phyloP scores from a whole-genome alignment of 495 filamentous ascomycete species.

The Hyaloscypha finlandica region DNA sequence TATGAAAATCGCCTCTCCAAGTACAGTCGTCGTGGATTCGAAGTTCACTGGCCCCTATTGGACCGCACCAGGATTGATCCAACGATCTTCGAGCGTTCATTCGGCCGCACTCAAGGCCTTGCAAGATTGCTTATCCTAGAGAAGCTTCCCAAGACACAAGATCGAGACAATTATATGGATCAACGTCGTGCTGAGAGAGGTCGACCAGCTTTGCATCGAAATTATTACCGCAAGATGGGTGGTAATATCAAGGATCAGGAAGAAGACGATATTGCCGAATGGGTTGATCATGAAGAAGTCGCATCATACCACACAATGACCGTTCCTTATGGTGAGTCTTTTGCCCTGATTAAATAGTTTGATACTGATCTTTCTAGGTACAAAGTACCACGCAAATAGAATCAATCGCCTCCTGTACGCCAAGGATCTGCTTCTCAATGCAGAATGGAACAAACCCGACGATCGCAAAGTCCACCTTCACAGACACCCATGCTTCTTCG shows the following conservation, averaged over 20 bases:
- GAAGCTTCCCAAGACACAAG: slow-evolving; percentile 62
- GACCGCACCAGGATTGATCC: slow-evolving; percentile 75
- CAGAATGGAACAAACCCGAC: slow-evolving; percentile 78
- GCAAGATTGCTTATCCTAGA: slow-evolving; percentile 80
- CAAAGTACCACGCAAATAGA: slow-evolving; percentile 65
- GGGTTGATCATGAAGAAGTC: slow-evolving; percentile 71
- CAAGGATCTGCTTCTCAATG: slow-evolving; percentile 79
- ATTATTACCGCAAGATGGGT: slow-evolving; percentile 28
- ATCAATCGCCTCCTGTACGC: slow-evolving; percentile 80
- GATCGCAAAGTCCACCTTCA: slow-evolving; percentile 73
- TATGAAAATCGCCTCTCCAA: slow-evolving; percentile 89
- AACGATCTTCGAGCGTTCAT: slow-evolving; percentile 81
- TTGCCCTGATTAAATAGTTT: not conserved
- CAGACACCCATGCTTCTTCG: slow-evolving; percentile 77
- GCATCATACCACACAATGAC: slow-evolving; percentile 78
- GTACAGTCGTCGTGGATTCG: slow-evolving; percentile 80
- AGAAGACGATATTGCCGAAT: slow-evolving; percentile 79
- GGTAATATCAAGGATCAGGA: slow-evolving; percentile 69
- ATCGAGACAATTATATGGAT: slow-evolving; percentile 66
- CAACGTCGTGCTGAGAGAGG: slow-evolving; percentile 70
- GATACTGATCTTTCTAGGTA: not conserved
- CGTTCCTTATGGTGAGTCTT: slow-evolving; percentile 66
- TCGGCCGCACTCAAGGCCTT: slow-evolving; percentile 71
- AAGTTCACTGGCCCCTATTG: slow-evolving; percentile 73
- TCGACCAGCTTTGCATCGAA: slow-evolving; percentile 44